Evolutionary conservation across 208 protist genomes (phyloP), one percentile per base, ranked within the genome.

Genomic region (Acanthamoeba sp.): DNA sequence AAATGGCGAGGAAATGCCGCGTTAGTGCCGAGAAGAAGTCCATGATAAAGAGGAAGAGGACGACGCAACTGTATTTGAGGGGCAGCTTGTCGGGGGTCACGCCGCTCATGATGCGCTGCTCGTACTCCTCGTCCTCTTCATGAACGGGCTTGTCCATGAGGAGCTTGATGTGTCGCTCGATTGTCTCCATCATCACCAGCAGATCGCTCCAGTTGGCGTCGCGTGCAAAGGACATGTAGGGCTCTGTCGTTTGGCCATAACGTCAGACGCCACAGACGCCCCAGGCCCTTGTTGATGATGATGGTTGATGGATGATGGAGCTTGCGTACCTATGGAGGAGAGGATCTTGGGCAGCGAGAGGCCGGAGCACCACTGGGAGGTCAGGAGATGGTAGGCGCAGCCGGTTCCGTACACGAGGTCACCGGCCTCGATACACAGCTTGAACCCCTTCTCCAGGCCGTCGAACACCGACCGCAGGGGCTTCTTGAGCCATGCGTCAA

Each of bases 121-220:
- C 78, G 48, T 62, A 87, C 45, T 87, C 45, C 48, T 87, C 78
- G 10, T 87, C 78, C 48, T 50, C 24, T 32, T 87, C 78, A 3
- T 87, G 29, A n/a, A 87, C 78, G 45, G 78, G 22, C 29, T 42
- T 59, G 48, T 87, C 78, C 78, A 87, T 87, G 24, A 87, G 78
- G 45, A 87, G 78, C 45, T 87, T 87, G 45, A 40, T 36, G 45
- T 87, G 34, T 18, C 78, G 78, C 29, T 87, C 78, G 45, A 87
- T 62, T 6, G 78, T 87, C 45, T 42, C 40, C 78, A 87, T 42
- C 78, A 87, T 87, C 78, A 42, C 34, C 45, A 62, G 34, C 78
- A 87, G 29, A 27, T 87, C 78, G 29, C 29, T 59, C 78, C 78
- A 87, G 27, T 40, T 40, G 16, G 78, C 34, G 5, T 87, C 78